Evolutionary conservation across 768 basidiomycete genomes (phyloP).

Genomic region (Crassisporium funariophilum): DNA sequence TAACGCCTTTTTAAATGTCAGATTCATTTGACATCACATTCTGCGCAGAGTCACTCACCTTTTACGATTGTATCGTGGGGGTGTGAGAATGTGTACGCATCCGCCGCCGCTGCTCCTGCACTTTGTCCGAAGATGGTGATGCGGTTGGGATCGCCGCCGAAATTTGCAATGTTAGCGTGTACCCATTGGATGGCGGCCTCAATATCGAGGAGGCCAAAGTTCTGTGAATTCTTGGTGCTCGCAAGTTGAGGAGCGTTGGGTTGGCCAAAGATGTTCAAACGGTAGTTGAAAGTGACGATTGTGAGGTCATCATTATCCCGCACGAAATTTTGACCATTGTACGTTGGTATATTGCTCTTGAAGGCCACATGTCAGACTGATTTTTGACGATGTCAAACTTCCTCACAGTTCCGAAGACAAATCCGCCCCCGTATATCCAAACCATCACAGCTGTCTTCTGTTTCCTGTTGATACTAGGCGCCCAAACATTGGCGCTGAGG

Average conservation of each 20-base stretch:
- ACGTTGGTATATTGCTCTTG: slow-evolving; percentile 31
- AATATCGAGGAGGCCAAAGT: too few species aligned
- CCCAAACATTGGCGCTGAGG: slow-evolving; percentile 38
- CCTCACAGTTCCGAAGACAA: slow-evolving; percentile 32
- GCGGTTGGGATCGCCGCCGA: slow-evolving; percentile 55
- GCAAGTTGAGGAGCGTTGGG: slow-evolving; percentile 40
- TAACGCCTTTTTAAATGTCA: too few species aligned
- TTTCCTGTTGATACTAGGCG: slow-evolving; percentile 29
- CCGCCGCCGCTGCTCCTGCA: slow-evolving; percentile 54
- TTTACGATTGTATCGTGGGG: too few species aligned
- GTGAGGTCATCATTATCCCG: slow-evolving; percentile 35
- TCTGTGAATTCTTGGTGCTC: slow-evolving; percentile 13
- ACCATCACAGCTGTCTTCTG: slow-evolving; percentile 35
- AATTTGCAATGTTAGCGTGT: slow-evolving; percentile 51
- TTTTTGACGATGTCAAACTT: too few species aligned
- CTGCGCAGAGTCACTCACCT: too few species aligned
- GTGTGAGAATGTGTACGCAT: slow-evolving; percentile 42
- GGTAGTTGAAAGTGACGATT: slow-evolving; percentile 40
- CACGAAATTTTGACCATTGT: slow-evolving; percentile 32
- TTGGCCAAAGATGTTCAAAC: slow-evolving; percentile 40
- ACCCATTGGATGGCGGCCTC: slow-evolving; percentile 47
- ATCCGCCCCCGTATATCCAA: slow-evolving; percentile 39
- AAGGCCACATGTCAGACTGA: too few species aligned
- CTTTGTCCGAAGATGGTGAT: slow-evolving; percentile 60
- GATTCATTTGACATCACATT: too few species aligned